These are phyloP conservation scores for Dendrobium officinale DNA, from an alignment of 106 monocot species.

Conservation along the genomic window DNA sequence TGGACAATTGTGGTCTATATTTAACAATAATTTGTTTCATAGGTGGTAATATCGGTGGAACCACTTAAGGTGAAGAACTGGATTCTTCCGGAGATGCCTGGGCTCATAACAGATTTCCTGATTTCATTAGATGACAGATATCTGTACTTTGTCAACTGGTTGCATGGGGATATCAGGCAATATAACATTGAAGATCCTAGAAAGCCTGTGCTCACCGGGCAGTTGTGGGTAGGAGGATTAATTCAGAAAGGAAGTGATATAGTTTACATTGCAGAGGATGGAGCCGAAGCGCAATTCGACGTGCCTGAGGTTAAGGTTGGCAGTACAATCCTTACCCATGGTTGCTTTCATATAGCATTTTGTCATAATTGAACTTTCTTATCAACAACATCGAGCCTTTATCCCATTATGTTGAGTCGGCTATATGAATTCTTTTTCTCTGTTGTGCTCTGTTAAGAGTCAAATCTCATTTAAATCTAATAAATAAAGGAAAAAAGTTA, in stretches of 20 bases:
- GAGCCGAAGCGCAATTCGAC: constrained; percentile 62
- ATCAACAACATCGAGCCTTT: no score
- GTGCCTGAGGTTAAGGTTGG: constrained; percentile 68
- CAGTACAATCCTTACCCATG: neutral
- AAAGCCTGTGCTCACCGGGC: constrained; percentile 80
- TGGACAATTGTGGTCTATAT: neutral
- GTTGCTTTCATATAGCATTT: no score
- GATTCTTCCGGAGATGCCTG: constrained; percentile 98
- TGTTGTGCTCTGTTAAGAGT: no score
- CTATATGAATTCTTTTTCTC: no score
- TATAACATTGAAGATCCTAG: constrained; percentile 82
- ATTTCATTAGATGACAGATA: constrained; percentile 87
- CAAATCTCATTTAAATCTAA: no score
- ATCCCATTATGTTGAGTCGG: no score
- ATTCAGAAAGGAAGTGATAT: constrained; percentile 71
- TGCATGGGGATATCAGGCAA: constrained; percentile 90
- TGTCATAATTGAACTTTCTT: no score
- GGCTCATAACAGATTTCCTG: constrained; percentile 92
- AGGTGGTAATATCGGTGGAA: constrained; percentile 66
- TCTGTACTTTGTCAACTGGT: constrained; percentile 94
- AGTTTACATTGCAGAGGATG: constrained; percentile 54
- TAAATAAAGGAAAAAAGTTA: no score
- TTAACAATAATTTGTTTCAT: neutral
- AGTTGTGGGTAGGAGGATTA: constrained; percentile 92
- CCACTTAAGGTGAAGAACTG: constrained; percentile 87